phyloP scores from a whole-genome alignment of 1,284 basidiomycete species.

The Stereum hirsutum region DNA sequence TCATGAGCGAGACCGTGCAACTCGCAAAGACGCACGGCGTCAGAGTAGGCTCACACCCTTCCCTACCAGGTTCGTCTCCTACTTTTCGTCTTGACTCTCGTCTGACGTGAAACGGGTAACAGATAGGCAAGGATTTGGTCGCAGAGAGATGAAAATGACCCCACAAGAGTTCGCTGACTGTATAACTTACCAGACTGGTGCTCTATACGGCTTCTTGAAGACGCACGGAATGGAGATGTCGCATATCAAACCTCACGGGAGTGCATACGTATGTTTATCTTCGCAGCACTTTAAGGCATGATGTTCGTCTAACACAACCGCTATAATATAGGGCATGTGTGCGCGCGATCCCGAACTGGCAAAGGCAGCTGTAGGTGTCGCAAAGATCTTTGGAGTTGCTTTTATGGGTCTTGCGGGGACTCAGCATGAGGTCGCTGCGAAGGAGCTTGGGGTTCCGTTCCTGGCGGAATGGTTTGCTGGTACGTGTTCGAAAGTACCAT shows the following conservation, averaged over 20 bases:
- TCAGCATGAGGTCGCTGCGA: constrained; percentile 42
- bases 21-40: constrained; percentile 45
- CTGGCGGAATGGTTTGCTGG: constrained; percentile 39
- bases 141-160: constrained; percentile 51
- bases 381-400: constrained; percentile 33
- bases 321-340: constrained; percentile 47
- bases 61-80: too few species aligned
- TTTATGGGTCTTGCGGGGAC: constrained; percentile 55
- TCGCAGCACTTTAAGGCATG: not conserved
- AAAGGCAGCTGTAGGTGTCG: constrained; percentile 29
- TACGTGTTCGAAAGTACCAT: not conserved
- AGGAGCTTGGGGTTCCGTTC: constrained; percentile 42
- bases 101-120: too few species aligned
- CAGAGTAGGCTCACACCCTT: constrained; percentile 50
- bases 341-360: constrained; percentile 43
- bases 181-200: constrained; percentile 56
- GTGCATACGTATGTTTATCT: not conserved
- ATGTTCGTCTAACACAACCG: constrained; percentile 39
- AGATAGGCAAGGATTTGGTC: constrained; percentile 56
- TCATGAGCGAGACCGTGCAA: constrained; percentile 51
- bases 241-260: not conserved
- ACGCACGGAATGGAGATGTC: constrained; percentile 26
- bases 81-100: too few species aligned
- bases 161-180: constrained; percentile 49
- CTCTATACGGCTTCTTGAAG: constrained; percentile 45